Evolutionary conservation across 108 stramenopile genomes (phyloP), one percentile per base, ranked within the genome.

Genomic region (Nitzschia sp.): DNA sequence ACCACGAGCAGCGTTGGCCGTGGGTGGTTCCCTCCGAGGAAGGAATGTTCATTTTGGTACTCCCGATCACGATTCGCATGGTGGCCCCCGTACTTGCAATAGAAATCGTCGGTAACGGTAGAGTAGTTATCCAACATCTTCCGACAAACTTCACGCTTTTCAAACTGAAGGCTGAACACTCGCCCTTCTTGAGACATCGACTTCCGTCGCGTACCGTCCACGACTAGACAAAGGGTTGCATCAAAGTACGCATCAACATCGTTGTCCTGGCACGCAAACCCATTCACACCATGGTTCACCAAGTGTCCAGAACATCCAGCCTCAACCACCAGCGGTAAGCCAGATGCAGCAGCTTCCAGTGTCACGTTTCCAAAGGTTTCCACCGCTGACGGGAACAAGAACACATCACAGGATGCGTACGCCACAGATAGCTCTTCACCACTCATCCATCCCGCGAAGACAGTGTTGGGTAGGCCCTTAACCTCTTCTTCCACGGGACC

Each of bases 311-410:
- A 83, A 45, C 86, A 87, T n/a, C 88, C 89, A 11, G 45, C 58
- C 45, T 85, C 83, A 3, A 85, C 94, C 21, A 95, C 84, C 32
- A 95, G 66, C 2, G 94, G 91, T 47, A 95, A 69, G 33, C 94
- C 94, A 41, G 83, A 83, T 13, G 94, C 89, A 50, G 88, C 86
- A 0, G 94, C 88, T 69, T 95, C 94, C 47, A 95, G 63, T 45
- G 87, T 87, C 32, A 95, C 94, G 35, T 87, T 88, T 3, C 94
- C 91, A 45, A 95, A 91, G 1, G 94, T 92, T 66, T 95, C 94
- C 8, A 86, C 82, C 16, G 84, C 80, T 5, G 85, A 88, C 8
- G 94, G 88, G 66, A 92, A 88, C 11, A 91, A 64, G 74, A 95
- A 93, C 22, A 95, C 68, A 59, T 95, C 94, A 17, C 82, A 86